Evolutionary conservation across 495 filamentous ascomycete genomes (phyloP), one percentile per base, ranked within the genome.

Genomic region (Penicillium cosmopolitanum): DNA sequence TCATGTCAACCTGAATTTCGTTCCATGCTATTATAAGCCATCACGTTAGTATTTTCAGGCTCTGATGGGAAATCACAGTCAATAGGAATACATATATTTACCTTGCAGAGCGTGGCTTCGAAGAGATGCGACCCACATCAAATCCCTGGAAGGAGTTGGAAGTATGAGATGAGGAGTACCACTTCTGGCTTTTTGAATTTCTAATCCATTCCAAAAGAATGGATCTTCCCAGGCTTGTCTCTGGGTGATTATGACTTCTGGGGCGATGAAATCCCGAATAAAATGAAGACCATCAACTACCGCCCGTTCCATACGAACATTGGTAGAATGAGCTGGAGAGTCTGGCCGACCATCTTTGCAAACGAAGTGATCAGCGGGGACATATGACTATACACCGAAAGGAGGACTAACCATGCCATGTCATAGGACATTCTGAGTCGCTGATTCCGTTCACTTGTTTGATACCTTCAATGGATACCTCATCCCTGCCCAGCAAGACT

Each of bases 71-170:
- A 44, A 44, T 1, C 34, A 36, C 13, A 44, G 16, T 2, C 15
- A 13, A 44, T 2, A 44, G n/a, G 16, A 4, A 13, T 13, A 9
- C 12, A n/a, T n/a, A 38, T 38, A 38, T 16, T 44, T 81, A 90
- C 88, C 80, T 69, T 72, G 79, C 55, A 96, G 76, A 33, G 91
- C 86, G 51, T 81, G 78, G 57, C 87, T 87, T 63, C 94, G 89
- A 36, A 96, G 74, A 53, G 84, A 80, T 4, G 90, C 84, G 18
- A 95, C 80, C 92, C 92, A 96, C 69, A 84, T 80, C 31, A 96
- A 71, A 48, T 81, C 81, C 44, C 85, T 83, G 5, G 79, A 76
- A 5, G 79, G 75, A 53, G 80, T 77, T 5, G 92, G 88, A n/a
- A 96, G 69, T 58, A 87, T 85, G 28, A 96, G 87, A 31, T 92